Evolutionary conservation across 306 rosid genomes (phyloP), one percentile per base, ranked within the genome.

Genomic region (Ziziphus jujuba): DNA sequence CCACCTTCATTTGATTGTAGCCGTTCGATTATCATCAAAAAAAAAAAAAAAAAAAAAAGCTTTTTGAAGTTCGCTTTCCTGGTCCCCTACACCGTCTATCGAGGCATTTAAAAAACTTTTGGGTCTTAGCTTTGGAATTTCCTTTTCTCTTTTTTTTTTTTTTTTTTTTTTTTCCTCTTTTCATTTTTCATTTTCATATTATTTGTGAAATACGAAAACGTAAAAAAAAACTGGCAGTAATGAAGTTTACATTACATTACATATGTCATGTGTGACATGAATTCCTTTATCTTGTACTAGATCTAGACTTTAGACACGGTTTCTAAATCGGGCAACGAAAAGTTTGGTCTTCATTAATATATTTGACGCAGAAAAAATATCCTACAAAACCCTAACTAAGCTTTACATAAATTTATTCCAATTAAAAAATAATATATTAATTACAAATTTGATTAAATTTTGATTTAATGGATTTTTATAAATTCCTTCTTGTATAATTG

Each of bases 1-100:
- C 89, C 87, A 74, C 68, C 68, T 7, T 11, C 63, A 66, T 70
- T 72, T 80, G 72, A 51, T 79, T 63, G 54, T 24, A 50, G 52
- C 72, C 67, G 20, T 72, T 65, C 56, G 74, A 61, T 69, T 57
- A 25, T 70, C 52, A 25, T 38, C 40, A 13, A 10, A 21, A n/a
- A n/a, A n/a, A n/a, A n/a, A n/a, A n/a, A n/a, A n/a, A n/a, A n/a
- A n/a, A n/a, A n/a, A n/a, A n/a, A n/a, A 36, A 20, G 22, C 55
- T 16, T 8, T 16, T 10, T 33, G 43, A 7, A 0, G 16, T 22
- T 8, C 5, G 14, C 21, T 9, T 43, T 20, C 16, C 22, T 54
- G 69, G 75, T 79, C 83, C 87, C 80, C 84, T 63, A 63, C 74
- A 56, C 31, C 62, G 2, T 22, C 72, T 58, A 17, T 36, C 10